Percentiles rank a stretch among this genome's conserved stretches.
Conservation (phyloP, 1,284 basidiomycete genomes). For the Pascua guehoae region DNA sequence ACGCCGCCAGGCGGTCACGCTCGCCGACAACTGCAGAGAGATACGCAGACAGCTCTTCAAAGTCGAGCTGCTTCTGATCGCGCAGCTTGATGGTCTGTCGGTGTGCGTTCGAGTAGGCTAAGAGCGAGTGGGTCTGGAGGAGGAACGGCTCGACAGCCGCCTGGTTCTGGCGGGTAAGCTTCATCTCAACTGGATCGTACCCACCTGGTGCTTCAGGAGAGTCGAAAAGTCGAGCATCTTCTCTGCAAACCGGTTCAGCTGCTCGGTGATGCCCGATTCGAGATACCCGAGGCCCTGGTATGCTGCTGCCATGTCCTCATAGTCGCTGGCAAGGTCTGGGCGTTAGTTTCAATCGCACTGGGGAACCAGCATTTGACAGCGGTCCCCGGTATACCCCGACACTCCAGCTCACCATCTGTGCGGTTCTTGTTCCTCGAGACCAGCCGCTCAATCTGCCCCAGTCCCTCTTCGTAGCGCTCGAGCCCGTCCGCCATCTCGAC, state of each 20-base stretch:
- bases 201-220: conserved; percentile 71
- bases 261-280: conserved; percentile 96
- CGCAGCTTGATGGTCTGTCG: conserved; percentile 86
- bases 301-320: conserved; percentile 90
- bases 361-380: neutral
- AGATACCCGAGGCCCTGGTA: conserved; percentile 96
- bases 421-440: conserved; percentile 70
- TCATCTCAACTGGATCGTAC: conserved; percentile 31
- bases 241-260: conserved; percentile 91
- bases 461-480: conserved; percentile 91
- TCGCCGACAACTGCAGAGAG: conserved; percentile 85
- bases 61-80: conserved; percentile 98
- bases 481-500: conserved; percentile 83
- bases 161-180: conserved; percentile 60
- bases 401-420: conserved; percentile 71
- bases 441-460: conserved; percentile 73
- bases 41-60: conserved; percentile 95
- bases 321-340: conserved; percentile 90
- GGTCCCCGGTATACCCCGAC: neutral
- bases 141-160: conserved; percentile 83
- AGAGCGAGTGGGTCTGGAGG: conserved; percentile 78
- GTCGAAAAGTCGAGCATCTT: conserved; percentile 90
- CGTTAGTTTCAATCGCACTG: neutral
- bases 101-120: conserved; percentile 84
- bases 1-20: conserved; percentile 82